Evolutionary conservation across 2,329 filamentous ascomycete species (phyloP).

Genomic region (Emmonsiellopsis sp.): DNA sequence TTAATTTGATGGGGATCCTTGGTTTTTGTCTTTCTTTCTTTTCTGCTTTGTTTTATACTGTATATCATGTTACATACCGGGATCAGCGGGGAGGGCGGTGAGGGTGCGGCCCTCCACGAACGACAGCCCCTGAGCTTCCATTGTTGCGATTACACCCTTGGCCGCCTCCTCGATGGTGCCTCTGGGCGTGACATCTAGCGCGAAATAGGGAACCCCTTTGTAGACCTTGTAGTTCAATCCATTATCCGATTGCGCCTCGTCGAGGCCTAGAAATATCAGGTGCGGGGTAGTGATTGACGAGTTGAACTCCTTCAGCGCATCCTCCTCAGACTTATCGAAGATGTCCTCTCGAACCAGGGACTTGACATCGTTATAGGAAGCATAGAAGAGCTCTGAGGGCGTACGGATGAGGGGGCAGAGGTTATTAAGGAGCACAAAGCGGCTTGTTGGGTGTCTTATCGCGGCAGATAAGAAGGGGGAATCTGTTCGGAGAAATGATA

Average conservation of each 20-base stretch:
- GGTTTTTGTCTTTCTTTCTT: too few species aligned
- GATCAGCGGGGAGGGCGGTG: slow-evolving; percentile 51
- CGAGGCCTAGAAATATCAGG: slow-evolving; percentile 75
- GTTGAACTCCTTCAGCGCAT: slow-evolving; percentile 64
- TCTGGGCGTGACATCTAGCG: slow-evolving; percentile 74
- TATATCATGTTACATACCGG: slow-evolving; percentile 41
- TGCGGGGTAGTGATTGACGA: slow-evolving; percentile 59
- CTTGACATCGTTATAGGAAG: slow-evolving; percentile 59
- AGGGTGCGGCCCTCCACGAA: slow-evolving; percentile 61
- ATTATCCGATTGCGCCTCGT: slow-evolving; percentile 50
- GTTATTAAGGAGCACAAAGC: slow-evolving; percentile 70
- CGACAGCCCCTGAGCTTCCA: slow-evolving; percentile 53
- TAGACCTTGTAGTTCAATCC: slow-evolving; percentile 49
- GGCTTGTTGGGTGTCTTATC: slow-evolving; percentile 37
- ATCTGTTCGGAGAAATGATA: slow-evolving; percentile 42
- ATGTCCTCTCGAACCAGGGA: slow-evolving; percentile 62
- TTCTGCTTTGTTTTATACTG: too few species aligned
- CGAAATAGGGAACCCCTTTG: slow-evolving; percentile 75
- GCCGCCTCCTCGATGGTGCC: slow-evolving; percentile 53
- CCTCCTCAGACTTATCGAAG: slow-evolving; percentile 63
- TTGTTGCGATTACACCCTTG: slow-evolving; percentile 48
- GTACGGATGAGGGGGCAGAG: slow-evolving; percentile 64
- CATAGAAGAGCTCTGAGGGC: slow-evolving; percentile 56
- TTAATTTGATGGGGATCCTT: background rate
- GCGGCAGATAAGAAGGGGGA: slow-evolving; percentile 40